Base-by-base conservation (phyloP, 176 grass and related monocot species). In the Panicum miliaceum region DNA sequence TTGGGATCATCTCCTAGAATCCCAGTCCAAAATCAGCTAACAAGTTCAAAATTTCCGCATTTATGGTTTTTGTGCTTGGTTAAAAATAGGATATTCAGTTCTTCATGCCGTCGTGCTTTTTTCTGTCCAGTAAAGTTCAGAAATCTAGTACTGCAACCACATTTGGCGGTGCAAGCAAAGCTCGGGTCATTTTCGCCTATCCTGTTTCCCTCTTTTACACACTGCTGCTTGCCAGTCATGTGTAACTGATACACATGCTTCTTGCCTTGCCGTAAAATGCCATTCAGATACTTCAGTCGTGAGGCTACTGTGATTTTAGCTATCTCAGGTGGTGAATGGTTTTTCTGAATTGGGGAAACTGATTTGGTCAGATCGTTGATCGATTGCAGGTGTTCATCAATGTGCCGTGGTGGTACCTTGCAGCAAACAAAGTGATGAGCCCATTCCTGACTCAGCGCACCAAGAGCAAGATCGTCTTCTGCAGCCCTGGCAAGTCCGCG, bases 401-500 rank as follows among this genome's bases (percentile, higher is more conserved):
- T 79, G 96, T 96, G 38, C 93, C 96, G 43, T 99, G 96, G 96
- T 99, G 93, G 91, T 96, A 96, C 86, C 79, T 96, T 40, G 96
- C 93, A 0, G 89, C 92, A 1, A 94, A 96, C 78, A 83, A 86
- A 51, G 84, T 99, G 89, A 89, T 99, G 85, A 94, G 90, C 71
- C 93, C 96, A 19, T 99, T 99, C 88, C 81, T 94, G 59, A 96
- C 96, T 0, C 91, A 96, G 87, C 92, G 96, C 83, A 99, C 93
- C 67, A 96, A 89, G 86, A 99, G 96, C 93, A 99, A 99, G 88
- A 92, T 99, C 83, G 89, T 94, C 32, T 89, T 96, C 58, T 89
- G 91, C 9, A 87, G 93, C 76, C 91, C 89, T 29, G 90, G 87
- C 32, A 98, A 95, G 47, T 90, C 91, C 0, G 91, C 96, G 0